These are phyloP conservation scores for Aspergillus oerlinghausenensis DNA, from an alignment of 2,329 filamentous ascomycete species.

Conservation along the genomic window DNA sequence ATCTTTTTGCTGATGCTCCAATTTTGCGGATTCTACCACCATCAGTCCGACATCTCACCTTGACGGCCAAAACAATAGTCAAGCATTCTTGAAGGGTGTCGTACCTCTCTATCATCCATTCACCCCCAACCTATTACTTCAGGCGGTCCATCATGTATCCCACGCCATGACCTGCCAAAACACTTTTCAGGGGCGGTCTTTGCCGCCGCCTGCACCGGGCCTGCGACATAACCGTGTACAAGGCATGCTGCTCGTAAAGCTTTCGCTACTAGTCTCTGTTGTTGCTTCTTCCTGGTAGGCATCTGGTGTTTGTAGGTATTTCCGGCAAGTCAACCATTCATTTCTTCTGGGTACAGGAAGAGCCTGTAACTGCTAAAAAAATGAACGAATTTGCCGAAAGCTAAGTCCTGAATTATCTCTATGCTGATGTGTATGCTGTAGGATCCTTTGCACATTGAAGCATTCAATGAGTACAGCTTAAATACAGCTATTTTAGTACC, in stretches of 20 bases:
- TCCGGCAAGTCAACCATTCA: conserved; percentile 9
- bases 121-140: too few relatives aligned
- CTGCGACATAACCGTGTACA: conserved; percentile 18
- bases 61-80: too few relatives aligned
- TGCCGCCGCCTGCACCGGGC: conserved; percentile 1
- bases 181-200: background rate
- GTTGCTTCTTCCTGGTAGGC: conserved; percentile 3
- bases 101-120: conserved; percentile 15
- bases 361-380: conserved; percentile 8
- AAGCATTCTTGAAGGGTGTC: too few relatives aligned
- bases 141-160: conserved; percentile 1
- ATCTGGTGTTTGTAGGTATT: conserved; percentile 9
- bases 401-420: conserved; percentile 13
- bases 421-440: too few relatives aligned
- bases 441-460: too few relatives aligned
- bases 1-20: conserved; percentile 43
- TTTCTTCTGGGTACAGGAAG: conserved; percentile 18
- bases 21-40: conserved; percentile 48
- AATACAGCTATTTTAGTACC: too few relatives aligned
- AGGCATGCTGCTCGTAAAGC: conserved; percentile 8
- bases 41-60: too few relatives aligned
- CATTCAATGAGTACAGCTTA: too few relatives aligned
- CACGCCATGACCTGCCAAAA: background rate
- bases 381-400: conserved; percentile 20
- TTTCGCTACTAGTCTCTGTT: background rate